These are phyloP conservation scores for Chaetomium sp. DNA, from an alignment of 2,329 filamentous ascomycete genomes.

Conservation along the genomic window DNA sequence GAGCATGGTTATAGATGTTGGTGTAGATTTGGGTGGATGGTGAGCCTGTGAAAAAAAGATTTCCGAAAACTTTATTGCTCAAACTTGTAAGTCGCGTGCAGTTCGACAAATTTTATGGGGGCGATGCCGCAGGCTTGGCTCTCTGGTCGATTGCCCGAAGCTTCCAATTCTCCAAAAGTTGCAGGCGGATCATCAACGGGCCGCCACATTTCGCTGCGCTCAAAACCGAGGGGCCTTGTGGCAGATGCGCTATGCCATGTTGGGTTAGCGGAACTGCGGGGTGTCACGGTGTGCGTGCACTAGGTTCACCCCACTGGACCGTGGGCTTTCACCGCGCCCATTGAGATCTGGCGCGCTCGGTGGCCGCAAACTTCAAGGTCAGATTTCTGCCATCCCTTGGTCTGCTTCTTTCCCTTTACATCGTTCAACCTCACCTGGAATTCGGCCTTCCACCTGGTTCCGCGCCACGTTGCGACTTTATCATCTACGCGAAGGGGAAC, in stretches of 20 bases:
- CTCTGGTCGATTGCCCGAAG: not conserved
- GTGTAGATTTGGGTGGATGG: not conserved
- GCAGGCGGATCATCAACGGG: slow-evolving; percentile 19
- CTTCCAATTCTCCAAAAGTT: not conserved
- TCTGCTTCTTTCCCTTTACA: too few species aligned
- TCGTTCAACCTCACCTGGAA: not conserved
- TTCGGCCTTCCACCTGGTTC: not conserved
- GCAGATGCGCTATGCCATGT: not conserved
- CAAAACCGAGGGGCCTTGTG: not conserved
- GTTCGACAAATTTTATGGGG: slow-evolving; percentile 20
- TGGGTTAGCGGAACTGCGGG: too few species aligned
- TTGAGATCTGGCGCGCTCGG: not conserved
- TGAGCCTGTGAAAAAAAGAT: not conserved
- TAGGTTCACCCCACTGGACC: not conserved
- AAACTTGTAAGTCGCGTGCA: slow-evolving; percentile 9
- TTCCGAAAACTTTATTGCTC: not conserved
- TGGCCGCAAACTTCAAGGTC: not conserved
- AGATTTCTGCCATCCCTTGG: not conserved
- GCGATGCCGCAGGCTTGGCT: slow-evolving; percentile 7
- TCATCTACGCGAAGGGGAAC: not conserved
- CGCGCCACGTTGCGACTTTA: not conserved
- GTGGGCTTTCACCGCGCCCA: not conserved
- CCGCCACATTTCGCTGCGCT: slow-evolving; percentile 8
- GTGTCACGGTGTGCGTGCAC: too few species aligned
- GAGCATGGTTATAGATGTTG: slow-evolving; percentile 33